Base-by-base conservation (phyloP, 352 stramenopile species). In the Phytophthora fragariaefolia region DNA sequence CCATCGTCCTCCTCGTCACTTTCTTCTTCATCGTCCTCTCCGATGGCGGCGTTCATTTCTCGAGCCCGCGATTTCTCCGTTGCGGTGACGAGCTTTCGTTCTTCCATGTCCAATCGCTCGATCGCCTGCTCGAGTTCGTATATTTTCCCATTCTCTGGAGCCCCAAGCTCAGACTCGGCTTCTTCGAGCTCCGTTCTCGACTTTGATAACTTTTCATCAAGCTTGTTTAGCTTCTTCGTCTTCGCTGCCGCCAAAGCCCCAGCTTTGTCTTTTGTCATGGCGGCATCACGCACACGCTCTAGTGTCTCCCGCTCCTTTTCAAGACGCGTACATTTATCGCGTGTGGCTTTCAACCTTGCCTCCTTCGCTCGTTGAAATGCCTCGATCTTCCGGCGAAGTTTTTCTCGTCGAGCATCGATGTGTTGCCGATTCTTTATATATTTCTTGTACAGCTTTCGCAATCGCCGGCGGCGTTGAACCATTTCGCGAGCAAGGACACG, bases 91-190 rank as follows among this genome's bases (percentile, higher is more conserved):
- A 80, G 66, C 22, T 77, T 79, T 6, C 51, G 18, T 18, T 81
- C 69, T 15, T 64, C 72, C 4, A 63, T 65, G 6, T 73, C 59
- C 6, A 86, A 32, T 3, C 55, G 62, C 12, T 81, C 77, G 17
- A 87, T 73, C 13, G 68, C 73, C 20, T 78, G 60, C 47, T 86
- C 74, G 1, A 87, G 46, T 15, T 86, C 70, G 27, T 83, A 50
- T 4, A 87, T 79, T 43, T 85, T 84, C 2, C 71, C 63, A 17
- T 81, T 76, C 20, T 76, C 71, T 4, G 57, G 54, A 2, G 56
- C 70, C 3, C 47, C 58, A 48, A 58, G 56, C 10, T 58, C 55
- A 4, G 27, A 42, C 43, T 86, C 61, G 0, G 63, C 56, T 42
- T 80, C 70, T 26, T 75, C 61, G 24, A 87, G 36, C 32, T 88